A percentile compares a stretch with the other conserved stretches of the same genome.
phyloP scores from a whole-genome alignment of 1,139 yeast genomes.

The Geotrichum europaeum region DNA sequence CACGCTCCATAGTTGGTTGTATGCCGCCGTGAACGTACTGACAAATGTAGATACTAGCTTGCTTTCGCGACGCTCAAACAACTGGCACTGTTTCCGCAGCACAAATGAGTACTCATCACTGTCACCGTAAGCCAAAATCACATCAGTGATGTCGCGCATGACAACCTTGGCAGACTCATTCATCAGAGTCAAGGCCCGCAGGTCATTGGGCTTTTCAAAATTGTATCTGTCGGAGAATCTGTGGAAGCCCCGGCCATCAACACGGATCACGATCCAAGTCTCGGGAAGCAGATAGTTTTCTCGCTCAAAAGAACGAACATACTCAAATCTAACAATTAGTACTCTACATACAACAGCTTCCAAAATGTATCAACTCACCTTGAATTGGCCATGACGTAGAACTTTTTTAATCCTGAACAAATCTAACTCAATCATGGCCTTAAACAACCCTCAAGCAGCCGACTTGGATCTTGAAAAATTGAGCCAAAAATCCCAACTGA shows the following conservation, averaged over 20 bases:
- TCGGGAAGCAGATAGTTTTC: constrained; percentile 71
- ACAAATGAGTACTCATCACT: constrained; percentile 91
- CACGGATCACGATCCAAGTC: constrained; percentile 73
- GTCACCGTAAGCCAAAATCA: constrained; percentile 83
- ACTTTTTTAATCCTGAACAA: no score
- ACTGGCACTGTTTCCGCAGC: constrained; percentile 50
- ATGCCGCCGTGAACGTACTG: constrained; percentile 73
- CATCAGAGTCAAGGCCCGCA: constrained; percentile 68
- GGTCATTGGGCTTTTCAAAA: constrained; percentile 85
- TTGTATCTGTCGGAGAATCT: constrained; percentile 63
- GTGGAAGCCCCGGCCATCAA: constrained; percentile 95
- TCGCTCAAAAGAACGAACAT: constrained; percentile 75
- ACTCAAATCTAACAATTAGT: constrained; percentile 76
- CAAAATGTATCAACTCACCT: constrained; percentile 16
- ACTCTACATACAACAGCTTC: constrained; percentile 31
- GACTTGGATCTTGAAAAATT: not conserved
- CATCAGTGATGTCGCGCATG: constrained; percentile 61
- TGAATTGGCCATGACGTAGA: constrained; percentile 24
- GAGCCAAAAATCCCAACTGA: not conserved
- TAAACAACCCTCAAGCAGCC: not conserved
- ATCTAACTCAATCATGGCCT: not conserved
- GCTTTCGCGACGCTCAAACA: constrained; percentile 76
- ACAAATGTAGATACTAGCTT: constrained; percentile 78
- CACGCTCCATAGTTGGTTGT: constrained; percentile 56
- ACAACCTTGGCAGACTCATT: constrained; percentile 69